Evolutionary conservation across 129 eudicot genomes (phyloP).

Genomic region (Centrapalus pauciflorus): DNA sequence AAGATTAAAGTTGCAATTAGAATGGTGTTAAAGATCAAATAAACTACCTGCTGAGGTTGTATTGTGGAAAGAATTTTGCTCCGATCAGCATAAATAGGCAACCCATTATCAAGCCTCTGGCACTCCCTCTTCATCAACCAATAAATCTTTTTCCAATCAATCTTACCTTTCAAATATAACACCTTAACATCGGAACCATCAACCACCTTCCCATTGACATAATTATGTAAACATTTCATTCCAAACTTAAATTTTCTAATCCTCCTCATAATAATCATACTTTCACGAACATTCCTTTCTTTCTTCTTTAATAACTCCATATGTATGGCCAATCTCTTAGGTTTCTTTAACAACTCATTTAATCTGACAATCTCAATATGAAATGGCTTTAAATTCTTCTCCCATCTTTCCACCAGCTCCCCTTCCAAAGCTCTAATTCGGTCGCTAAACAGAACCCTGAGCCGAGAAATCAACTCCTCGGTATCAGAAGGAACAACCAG

Average conservation of each 20-base stretch:
- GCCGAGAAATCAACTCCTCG: slow-evolving; percentile 44
- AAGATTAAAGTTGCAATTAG: too few species aligned
- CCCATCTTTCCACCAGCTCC: slow-evolving; percentile 43
- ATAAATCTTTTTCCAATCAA: slow-evolving; percentile 56
- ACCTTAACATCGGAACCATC: slow-evolving; percentile 29
- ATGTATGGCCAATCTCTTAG: background rate
- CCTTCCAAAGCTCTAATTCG: slow-evolving; percentile 36
- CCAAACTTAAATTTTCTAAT: slow-evolving; percentile 51
- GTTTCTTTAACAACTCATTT: slow-evolving; percentile 6
- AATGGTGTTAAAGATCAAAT: too few species aligned
- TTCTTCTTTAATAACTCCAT: slow-evolving; percentile 31
- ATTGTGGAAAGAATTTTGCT: slow-evolving; percentile 42
- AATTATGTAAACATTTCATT: slow-evolving; percentile 40
- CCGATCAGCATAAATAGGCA: slow-evolving; percentile 76
- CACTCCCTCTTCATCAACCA: slow-evolving; percentile 69
- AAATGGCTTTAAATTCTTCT: slow-evolving; percentile 21
- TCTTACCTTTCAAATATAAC: slow-evolving; percentile 28
- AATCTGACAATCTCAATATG: slow-evolving; percentile 30
- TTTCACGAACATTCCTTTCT: slow-evolving; percentile 38
- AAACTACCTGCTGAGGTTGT: slow-evolving; percentile 52
- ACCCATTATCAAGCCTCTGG: slow-evolving; percentile 59
- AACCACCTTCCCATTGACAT: slow-evolving; percentile 38
- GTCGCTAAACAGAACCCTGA: slow-evolving; percentile 40
- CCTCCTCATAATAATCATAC: slow-evolving; percentile 31
- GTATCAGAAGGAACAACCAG: slow-evolving; percentile 50